Conservation (phyloP, 257 asterid species). For the Rhazya stricta region DNA sequence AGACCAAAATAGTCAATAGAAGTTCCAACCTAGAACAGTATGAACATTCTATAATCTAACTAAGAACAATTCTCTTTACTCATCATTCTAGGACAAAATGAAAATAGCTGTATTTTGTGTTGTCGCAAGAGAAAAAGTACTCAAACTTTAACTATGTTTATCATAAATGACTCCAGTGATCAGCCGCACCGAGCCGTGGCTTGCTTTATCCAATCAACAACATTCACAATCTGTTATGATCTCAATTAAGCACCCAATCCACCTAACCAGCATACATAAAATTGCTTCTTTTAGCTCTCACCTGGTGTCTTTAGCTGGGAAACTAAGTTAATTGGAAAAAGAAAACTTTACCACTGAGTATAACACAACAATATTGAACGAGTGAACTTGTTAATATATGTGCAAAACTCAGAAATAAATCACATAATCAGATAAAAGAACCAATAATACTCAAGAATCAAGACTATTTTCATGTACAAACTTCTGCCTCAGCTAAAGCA, state of each 20-base stretch:
- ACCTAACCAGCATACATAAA: slow-evolving; percentile 9
- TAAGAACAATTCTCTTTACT: background rate
- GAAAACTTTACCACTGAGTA: too few relatives aligned
- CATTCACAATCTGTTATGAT: background rate
- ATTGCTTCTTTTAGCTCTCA: background rate
- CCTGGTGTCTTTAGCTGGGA: background rate
- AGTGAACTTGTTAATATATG: background rate
- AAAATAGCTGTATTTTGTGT: background rate
- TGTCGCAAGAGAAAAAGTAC: background rate
- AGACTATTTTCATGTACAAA: background rate
- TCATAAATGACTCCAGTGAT: background rate
- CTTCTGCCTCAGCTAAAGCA: background rate
- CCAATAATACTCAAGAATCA: background rate
- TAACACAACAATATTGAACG: background rate
- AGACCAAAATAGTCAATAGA: background rate
- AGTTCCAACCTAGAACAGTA: too few relatives aligned
- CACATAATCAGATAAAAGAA: background rate
- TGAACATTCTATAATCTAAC: background rate
- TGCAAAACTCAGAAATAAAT: background rate
- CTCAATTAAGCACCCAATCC: background rate
- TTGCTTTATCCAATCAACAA: background rate
- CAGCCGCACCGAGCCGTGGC: background rate
- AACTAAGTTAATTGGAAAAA: background rate
- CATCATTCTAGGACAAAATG: background rate
- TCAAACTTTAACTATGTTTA: background rate